Percentiles rank a stretch among this genome's conserved stretches.
phyloP scores from a whole-genome alignment of 2,329 filamentous ascomycete genomes.

The Fusarium sp. region DNA sequence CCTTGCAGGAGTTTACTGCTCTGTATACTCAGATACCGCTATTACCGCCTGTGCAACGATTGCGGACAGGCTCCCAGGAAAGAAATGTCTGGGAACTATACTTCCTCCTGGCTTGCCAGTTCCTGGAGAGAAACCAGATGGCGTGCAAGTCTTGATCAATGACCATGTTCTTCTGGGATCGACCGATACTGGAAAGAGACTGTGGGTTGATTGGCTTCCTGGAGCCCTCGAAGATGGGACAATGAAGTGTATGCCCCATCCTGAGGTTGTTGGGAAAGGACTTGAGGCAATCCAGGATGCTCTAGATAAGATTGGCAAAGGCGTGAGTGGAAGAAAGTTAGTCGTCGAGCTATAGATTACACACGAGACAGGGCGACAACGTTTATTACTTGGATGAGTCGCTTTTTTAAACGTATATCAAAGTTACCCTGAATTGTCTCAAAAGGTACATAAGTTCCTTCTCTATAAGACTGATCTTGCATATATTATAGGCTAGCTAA shows the following conservation, averaged over 20 bases:
- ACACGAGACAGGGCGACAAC: accelerated
- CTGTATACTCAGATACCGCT: neutral
- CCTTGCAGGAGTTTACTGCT: neutral
- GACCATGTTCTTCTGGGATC: neutral
- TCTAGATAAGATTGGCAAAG: neutral
- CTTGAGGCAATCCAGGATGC: neutral
- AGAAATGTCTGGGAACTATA: neutral
- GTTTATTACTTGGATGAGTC: no score
- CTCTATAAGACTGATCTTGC: no score
- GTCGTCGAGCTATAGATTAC: neutral
- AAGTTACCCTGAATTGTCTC: no score
- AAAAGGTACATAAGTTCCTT: no score
- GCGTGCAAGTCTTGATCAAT: neutral
- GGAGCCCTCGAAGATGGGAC: neutral
- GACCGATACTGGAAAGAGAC: neutral
- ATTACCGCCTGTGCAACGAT: neutral
- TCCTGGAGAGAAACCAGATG: neutral
- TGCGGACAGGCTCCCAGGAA: neutral
- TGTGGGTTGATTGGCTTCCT: neutral
- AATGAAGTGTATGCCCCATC: neutral
- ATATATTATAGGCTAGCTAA: no score
- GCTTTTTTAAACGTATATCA: no score
- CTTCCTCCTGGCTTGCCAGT: neutral
- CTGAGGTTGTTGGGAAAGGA: neutral
- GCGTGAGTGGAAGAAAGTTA: neutral